Evolutionary conservation across 2,329 filamentous ascomycete species (phyloP).

Genomic region (Akanthomyces lecanii): DNA sequence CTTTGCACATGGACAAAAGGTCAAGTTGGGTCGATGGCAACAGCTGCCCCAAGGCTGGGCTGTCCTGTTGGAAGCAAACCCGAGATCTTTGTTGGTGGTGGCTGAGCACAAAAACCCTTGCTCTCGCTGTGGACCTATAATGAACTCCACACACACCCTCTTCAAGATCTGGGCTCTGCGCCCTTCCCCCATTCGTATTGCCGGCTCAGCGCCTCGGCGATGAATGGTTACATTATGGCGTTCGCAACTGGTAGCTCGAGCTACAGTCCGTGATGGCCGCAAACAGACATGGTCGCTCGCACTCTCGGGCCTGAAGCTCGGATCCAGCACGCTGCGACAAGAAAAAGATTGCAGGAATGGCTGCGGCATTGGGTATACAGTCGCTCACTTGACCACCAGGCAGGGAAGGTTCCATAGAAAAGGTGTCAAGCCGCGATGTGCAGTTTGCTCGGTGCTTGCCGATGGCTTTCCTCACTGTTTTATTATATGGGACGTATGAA

Average conservation of each 20-base stretch:
- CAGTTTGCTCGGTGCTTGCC: not conserved
- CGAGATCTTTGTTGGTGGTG: constrained; percentile 16
- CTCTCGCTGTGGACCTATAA: not conserved
- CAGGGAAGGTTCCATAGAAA: not conserved
- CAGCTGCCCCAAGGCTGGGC: not conserved
- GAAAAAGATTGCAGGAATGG: not conserved
- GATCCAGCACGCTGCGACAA: not conserved
- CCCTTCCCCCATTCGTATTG: constrained; percentile 3
- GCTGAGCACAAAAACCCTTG: constrained; percentile 9
- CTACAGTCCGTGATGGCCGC: not conserved
- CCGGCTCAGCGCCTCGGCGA: constrained; percentile 11
- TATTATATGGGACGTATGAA: too few relatives aligned
- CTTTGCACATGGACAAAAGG: not conserved
- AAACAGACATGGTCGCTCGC: not conserved
- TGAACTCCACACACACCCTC: constrained; percentile 1
- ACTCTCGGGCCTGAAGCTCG: not conserved
- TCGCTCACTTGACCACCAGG: not conserved
- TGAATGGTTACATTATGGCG: constrained; percentile 16
- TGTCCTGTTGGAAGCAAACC: not conserved
- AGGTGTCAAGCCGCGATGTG: not conserved
- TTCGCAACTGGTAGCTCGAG: not conserved
- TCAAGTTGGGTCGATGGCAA: not conserved
- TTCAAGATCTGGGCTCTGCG: constrained; percentile 8
- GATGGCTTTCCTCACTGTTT: not conserved
- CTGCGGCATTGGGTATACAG: not conserved